Evolutionary conservation across 129 eudicot species (phyloP).

Genomic region (Centrapalus pauciflorus): DNA sequence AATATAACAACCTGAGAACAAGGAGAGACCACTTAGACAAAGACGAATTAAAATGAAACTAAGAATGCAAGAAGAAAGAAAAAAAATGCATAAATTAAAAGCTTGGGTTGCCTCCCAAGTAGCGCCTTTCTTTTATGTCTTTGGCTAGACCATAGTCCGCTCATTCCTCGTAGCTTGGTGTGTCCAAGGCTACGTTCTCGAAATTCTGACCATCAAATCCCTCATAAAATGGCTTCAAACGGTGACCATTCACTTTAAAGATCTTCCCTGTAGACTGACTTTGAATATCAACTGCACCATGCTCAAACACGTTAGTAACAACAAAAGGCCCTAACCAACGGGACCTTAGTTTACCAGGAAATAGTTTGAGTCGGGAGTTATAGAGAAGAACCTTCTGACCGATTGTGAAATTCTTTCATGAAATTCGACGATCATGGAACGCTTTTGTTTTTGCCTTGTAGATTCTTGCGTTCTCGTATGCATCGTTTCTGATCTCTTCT

Average conservation of each 20-base stretch:
- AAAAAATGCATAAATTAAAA: too few species aligned
- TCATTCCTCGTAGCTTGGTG: too few species aligned
- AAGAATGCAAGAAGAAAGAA: too few species aligned
- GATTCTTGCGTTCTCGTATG: not conserved
- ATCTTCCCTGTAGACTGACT: not conserved
- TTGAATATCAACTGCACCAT: not conserved
- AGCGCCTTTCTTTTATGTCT: too few species aligned
- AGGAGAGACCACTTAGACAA: too few species aligned
- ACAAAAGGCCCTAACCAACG: not conserved
- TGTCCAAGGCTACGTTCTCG: too few species aligned
- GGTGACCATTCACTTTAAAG: slow-evolving; percentile 13
- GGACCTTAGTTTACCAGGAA: not conserved
- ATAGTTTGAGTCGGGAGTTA: not conserved
- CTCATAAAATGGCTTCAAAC: not conserved
- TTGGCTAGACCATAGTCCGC: too few species aligned
- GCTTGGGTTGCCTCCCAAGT: too few species aligned
- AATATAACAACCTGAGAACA: too few species aligned
- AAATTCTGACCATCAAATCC: too few species aligned
- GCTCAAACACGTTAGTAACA: not conserved
- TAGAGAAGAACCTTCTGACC: slow-evolving; percentile 5
- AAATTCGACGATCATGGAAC: not conserved
- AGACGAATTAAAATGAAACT: too few species aligned
- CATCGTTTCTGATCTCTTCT: slow-evolving; percentile 2
- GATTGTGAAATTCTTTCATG: not conserved
- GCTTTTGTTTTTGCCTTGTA: slow-evolving; percentile 3